Base-by-base conservation (phyloP, 1,139 yeast species). In the Kodamaea arcana region DNA sequence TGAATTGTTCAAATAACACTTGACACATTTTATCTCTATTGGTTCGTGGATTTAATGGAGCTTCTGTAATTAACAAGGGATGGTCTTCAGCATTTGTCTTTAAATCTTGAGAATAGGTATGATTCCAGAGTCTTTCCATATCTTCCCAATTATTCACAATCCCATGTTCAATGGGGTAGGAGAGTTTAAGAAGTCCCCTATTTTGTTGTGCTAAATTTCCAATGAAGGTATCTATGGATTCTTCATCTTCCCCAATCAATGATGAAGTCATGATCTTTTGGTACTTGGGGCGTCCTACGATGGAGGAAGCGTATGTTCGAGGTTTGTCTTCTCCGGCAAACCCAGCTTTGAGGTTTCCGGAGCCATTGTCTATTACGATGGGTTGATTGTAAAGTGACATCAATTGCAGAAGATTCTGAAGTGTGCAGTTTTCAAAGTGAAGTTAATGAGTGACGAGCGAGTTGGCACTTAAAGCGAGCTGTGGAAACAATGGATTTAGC, bases 241-340 rank as follows among this genome's bases (percentile, higher is more conserved):
- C 11, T 11, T 34, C 32, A 20, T 32, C 33, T n/a, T 29, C 32
- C 6, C 39, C 41, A 14, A 29, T 74, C 25, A 81, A 62, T 3
- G 88, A 80, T 9, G 92, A 90, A 0, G 95, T 85, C 95, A 90
- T 85, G 33, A 85, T 75, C 50, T 84, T 80, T 28, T 80, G 75
- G 55, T 88, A 90, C 54, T 87, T 90, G 5, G 95, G 92, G 35
- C 83, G 62, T 3, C 97, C 97, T 3, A 87, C 71, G 15, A 85
- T 62, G 24, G 72, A 61, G 3, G 76, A 60, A 26, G 62, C 63
- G 42, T 63, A 72, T 27, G 77, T 58, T 47, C 77, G 73, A 3
- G 97, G 97, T 46, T 69, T 73, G 37, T 86, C 94, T 47, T 85
- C 94, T 13, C 97, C 97, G 1, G 97, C 95, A 60, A 90, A 85